Base-by-base conservation (phyloP, 768 basidiomycete species). In the Termitomyces sp. region DNA sequence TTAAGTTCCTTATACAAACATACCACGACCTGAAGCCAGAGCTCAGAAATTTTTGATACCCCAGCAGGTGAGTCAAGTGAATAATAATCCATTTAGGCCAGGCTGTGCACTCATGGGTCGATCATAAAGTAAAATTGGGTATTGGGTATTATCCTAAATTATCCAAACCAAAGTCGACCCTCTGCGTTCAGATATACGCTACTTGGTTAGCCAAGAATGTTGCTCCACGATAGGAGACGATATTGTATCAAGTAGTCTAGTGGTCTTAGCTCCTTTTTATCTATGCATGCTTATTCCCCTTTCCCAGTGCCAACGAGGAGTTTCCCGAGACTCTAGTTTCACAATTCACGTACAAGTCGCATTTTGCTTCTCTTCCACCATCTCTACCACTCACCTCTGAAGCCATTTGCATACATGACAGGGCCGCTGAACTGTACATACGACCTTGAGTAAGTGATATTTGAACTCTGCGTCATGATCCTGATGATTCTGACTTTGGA, bases 161-260 rank as follows among this genome's bases (percentile, higher is more conserved):
- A n/a, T n/a, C n/a, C n/a, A n/a, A n/a, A n/a, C 14, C 47, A 22
- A 48, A 30, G 3, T 36, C 24, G 43, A 24, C 18, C 22, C 33
- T 24, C 16, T 26, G 9, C 24, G 9, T 26, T 51, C 5, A 2
- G n/a, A 51, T 51, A 37, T 51, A 39, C 26, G n/a, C 22, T 24
- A 18, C 34, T 18, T 18, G 18, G 24, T 5, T 16, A 2, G 24
- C 24, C 37, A 52, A 52, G 26, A 39, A 37, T 27, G 10, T 27
- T n/a, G n/a, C 26, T 52, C 51, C 37, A 52, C n/a, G 13, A 52
- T 52, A 52, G 51, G 51, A 52, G 51, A 52, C 36, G 12, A 27
- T 13, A 51, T 20, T 14, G 37, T 39, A 26, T 40, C 18, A n/a
- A 27, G 12, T n/a, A 24, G 7, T 36, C 33, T 14, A 14, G 16